Conservation (phyloP, 2,329 filamentous ascomycete species). For the Penicillium aurantiogriseum region DNA sequence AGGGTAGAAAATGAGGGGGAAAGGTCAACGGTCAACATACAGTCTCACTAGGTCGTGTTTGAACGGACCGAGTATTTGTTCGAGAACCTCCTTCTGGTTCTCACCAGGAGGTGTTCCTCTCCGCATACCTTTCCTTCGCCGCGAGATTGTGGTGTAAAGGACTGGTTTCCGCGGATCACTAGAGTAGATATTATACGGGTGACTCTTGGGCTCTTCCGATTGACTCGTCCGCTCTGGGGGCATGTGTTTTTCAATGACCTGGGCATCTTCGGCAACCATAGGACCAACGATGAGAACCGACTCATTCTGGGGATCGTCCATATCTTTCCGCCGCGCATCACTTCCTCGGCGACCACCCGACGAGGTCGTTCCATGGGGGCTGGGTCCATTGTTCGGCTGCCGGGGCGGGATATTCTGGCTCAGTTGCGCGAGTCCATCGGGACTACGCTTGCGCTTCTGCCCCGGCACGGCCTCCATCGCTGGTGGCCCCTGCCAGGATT, state of each 20-base stretch:
- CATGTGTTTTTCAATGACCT: constrained; percentile 60
- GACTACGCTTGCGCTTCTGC: constrained; percentile 39
- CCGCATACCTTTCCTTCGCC: constrained; percentile 49
- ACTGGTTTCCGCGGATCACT: constrained; percentile 49
- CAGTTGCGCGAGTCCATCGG: constrained; percentile 27
- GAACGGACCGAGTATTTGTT: constrained; percentile 59
- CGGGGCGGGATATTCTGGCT: constrained; percentile 14
- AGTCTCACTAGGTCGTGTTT: constrained; percentile 52
- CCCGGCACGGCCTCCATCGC: constrained; percentile 27
- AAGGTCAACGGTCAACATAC: constrained; percentile 36
- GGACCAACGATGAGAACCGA: constrained; percentile 59
- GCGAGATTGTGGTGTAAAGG: constrained; percentile 50
- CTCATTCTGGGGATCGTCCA: constrained; percentile 42
- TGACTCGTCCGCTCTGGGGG: constrained; percentile 43
- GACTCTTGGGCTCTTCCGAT: constrained; percentile 41
- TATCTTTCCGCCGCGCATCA: constrained; percentile 32
- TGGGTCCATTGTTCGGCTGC: constrained; percentile 27
- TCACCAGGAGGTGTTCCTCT: constrained; percentile 44
- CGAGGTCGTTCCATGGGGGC: constrained; percentile 24
- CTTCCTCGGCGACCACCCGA: constrained; percentile 29
- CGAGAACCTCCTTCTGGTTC: constrained; percentile 56
- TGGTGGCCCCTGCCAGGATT: constrained; percentile 30
- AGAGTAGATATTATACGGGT: constrained; percentile 53
- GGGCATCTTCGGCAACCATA: constrained; percentile 59
- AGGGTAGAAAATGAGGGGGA: background rate